Evolutionary conservation across 2,329 filamentous ascomycete genomes (phyloP), one percentile per base, ranked within the genome.

Genomic region (Tolypocladium amazonense): DNA sequence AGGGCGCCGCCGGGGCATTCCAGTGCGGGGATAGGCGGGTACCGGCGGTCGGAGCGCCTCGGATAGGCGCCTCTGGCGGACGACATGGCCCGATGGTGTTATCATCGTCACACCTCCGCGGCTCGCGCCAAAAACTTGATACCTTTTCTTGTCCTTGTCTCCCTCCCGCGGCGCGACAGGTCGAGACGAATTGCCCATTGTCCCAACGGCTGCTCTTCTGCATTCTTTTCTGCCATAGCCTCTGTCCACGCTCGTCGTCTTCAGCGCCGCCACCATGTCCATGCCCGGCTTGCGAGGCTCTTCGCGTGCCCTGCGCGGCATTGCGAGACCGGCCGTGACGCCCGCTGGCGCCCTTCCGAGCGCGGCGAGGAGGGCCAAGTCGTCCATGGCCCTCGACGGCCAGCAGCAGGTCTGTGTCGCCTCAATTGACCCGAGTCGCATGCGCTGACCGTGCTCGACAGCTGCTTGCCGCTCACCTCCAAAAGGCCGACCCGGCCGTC

Each of bases 401-500:
- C 84, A 87, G 71, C 84, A 87, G 67, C 78, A 80, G 76, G 84
- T 87, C 68, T 50, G 76, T 66, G 56, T 27, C 27, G 14, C 45
- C 30, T 23, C 55, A 53, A 60, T 56, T 57, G 45, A 20, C 58
- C n/a, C 30, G 20, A 18, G 1, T 58, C 62, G 61, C 64, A 64
- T 66, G 59, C 43, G 38, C 65, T 69, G 52, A 66, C 60, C 38
- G 15, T 25, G 43, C 30, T n/a, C 30, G 35, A 56, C 65, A 97
- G 92, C 78, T 97, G 59, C 86, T 99, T 58, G 84, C 89, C 55
- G 82, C 89, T 60, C 81, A 88, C 71, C 83, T 99, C 58, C 82
- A 92, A 71, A 83, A 94, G 69, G 90, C 91, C 65, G 94, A 97
- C 73, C 90, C 93, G 53, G 80, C 86, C 56, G 88, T 97, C 65